phyloP scores from a whole-genome alignment of 257 asterid species.

The Solanum rostratum region DNA sequence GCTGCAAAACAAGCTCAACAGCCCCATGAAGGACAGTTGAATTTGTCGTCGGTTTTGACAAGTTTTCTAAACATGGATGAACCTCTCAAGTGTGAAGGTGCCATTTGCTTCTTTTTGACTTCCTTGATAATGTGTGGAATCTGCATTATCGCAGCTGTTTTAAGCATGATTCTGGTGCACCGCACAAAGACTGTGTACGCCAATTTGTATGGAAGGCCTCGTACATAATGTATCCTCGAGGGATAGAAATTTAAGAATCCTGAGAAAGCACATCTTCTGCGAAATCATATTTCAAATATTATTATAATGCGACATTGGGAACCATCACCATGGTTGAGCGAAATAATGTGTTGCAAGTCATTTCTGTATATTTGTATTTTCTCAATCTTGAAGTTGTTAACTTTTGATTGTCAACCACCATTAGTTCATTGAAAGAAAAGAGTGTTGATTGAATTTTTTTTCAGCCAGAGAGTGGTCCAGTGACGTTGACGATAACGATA shows the following conservation, averaged over 20 bases:
- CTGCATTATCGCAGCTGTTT: conserved; percentile 52
- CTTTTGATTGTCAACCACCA: background rate
- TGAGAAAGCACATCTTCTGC: background rate
- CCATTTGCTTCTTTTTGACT: conserved; percentile 67
- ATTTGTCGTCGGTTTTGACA: conserved; percentile 24
- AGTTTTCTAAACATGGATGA: conserved; percentile 25
- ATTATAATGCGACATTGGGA: background rate
- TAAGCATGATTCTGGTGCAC: conserved; percentile 65
- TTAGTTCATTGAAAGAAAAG: background rate
- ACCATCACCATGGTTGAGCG: background rate
- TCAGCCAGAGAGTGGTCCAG: background rate
- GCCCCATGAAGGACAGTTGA: conserved; percentile 6
- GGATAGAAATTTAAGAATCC: background rate
- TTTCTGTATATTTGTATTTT: background rate
- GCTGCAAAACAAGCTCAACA: conserved; percentile 51
- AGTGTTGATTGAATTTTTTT: background rate
- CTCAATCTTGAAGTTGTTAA: background rate
- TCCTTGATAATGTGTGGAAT: conserved; percentile 65
- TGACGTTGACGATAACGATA: background rate
- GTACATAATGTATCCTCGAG: background rate
- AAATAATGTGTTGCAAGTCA: background rate
- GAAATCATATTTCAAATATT: background rate
- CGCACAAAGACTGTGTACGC: conserved; percentile 63
- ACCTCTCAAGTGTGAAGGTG: conserved; percentile 61
- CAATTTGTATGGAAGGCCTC: conserved; percentile 45